Percentiles rank a stretch among this genome's conserved stretches.
Evolutionary conservation across 2,329 filamentous ascomycete genomes (phyloP).

Genomic region (Fonsecaea nubica): DNA sequence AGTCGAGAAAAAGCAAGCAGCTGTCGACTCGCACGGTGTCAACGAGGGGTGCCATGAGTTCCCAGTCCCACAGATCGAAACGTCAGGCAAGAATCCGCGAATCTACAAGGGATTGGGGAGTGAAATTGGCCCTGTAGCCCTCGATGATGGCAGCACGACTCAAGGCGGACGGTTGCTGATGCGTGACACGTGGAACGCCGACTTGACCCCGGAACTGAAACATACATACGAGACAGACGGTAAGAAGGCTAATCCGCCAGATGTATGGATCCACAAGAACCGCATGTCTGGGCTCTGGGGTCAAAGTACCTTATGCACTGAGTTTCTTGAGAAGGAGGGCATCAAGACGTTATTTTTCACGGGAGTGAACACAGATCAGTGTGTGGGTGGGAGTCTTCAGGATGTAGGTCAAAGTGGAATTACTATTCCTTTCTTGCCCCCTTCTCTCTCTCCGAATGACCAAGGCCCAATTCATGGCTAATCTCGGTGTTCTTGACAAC

Average conservation of each 20-base stretch:
- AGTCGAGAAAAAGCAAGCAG: slow-evolving; percentile 32
- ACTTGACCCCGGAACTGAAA: slow-evolving; percentile 57
- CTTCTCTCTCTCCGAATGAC: background rate
- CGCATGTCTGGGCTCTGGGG: slow-evolving; percentile 65
- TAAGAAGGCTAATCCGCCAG: slow-evolving; percentile 43
- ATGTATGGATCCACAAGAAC: slow-evolving; percentile 64
- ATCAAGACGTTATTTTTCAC: slow-evolving; percentile 62
- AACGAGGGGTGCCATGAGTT: slow-evolving; percentile 38
- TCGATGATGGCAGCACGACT: slow-evolving; percentile 36
- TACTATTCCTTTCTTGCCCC: background rate
- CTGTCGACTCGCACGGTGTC: slow-evolving; percentile 40
- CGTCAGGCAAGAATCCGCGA: slow-evolving; percentile 39
- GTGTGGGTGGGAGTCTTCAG: slow-evolving; percentile 62
- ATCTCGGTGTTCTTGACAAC: background rate
- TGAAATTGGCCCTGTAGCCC: slow-evolving; percentile 53
- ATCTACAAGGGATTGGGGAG: slow-evolving; percentile 54
- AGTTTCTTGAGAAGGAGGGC: slow-evolving; percentile 50
- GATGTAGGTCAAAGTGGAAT: slow-evolving; percentile 46
- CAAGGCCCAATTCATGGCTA: background rate
- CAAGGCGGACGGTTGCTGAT: slow-evolving; percentile 54
- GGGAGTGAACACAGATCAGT: slow-evolving; percentile 64
- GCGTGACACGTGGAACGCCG: slow-evolving; percentile 64
- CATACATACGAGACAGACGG: slow-evolving; percentile 45
- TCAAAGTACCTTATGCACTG: slow-evolving; percentile 51
- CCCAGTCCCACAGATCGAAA: slow-evolving; percentile 25